A percentile compares a stretch with the other conserved stretches of the same genome.
These are phyloP conservation scores for Pelargonium citronellum DNA, from an alignment of 441 rosid species.

Conservation along the genomic window DNA sequence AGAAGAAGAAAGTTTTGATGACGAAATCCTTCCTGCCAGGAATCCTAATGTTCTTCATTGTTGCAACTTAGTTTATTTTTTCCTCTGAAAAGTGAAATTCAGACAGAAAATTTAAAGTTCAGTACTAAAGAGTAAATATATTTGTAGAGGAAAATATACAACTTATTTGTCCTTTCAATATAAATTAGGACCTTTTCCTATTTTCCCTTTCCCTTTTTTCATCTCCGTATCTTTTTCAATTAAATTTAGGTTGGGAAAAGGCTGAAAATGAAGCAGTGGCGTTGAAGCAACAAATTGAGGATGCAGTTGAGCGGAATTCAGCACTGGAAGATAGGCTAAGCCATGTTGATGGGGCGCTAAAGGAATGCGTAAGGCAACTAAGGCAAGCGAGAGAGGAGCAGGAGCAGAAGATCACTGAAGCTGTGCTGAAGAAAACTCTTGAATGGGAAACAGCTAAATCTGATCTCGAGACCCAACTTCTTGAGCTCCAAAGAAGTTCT, in stretches of 20 bases:
- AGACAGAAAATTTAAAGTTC: too few species aligned
- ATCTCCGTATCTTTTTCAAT: neutral
- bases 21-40: too few species aligned
- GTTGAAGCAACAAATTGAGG: constrained; percentile 64
- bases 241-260: constrained; percentile 72
- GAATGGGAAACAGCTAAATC: constrained; percentile 60
- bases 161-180: neutral
- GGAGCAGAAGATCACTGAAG: constrained; percentile 54
- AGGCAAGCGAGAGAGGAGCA: constrained; percentile 86
- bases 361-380: constrained; percentile 88
- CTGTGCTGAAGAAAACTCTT: constrained; percentile 37
- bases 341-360: constrained; percentile 87
- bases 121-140: too few species aligned
- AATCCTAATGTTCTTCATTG: too few species aligned
- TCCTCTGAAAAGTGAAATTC: too few species aligned
- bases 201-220: neutral
- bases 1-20: too few species aligned
- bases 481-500: constrained; percentile 34
- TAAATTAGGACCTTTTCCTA: neutral
- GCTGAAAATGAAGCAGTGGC: constrained; percentile 65
- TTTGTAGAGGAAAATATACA: neutral
- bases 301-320: constrained; percentile 38
- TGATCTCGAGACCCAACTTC: constrained; percentile 43
- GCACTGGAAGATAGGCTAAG: constrained; percentile 65
- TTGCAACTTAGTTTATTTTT: too few species aligned